These are phyloP conservation scores for Candida quercuum DNA, from an alignment of 805 yeast species.

Conservation along the genomic window DNA sequence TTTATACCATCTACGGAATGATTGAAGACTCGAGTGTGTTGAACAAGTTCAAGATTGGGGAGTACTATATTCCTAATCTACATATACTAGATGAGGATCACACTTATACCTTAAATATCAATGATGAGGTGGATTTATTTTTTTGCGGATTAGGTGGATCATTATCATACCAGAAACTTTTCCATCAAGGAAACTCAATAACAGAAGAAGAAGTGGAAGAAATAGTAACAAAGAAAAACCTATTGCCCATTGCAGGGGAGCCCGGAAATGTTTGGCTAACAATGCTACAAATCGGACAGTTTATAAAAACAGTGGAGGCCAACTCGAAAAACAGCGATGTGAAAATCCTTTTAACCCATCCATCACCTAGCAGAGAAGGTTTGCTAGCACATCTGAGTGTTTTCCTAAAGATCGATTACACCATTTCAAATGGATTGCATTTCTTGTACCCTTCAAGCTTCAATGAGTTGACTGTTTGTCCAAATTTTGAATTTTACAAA, in stretches of 20 bases:
- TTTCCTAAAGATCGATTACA: slow-evolving; percentile 63
- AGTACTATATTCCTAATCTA: slow-evolving; percentile 50
- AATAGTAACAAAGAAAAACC: slow-evolving; percentile 15
- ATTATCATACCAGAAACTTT: slow-evolving; percentile 57
- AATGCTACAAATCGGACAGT: slow-evolving; percentile 62
- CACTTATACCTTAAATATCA: slow-evolving; percentile 33
- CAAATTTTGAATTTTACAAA: slow-evolving; percentile 59
- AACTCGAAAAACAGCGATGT: slow-evolving; percentile 40
- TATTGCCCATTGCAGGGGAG: slow-evolving; percentile 51
- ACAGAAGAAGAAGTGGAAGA: slow-evolving; percentile 18
- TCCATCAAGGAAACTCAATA: slow-evolving; percentile 50
- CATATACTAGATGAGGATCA: slow-evolving; percentile 55
- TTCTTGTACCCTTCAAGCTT: slow-evolving; percentile 65
- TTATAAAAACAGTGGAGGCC: slow-evolving; percentile 43
- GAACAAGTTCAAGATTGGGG: slow-evolving; percentile 53
- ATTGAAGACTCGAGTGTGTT: slow-evolving; percentile 68
- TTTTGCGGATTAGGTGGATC: slow-evolving; percentile 73
- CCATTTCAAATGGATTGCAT: slow-evolving; percentile 68
- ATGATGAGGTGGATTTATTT: slow-evolving; percentile 40
- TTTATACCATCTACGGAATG: slow-evolving; percentile 74
- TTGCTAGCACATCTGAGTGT: slow-evolving; percentile 63
- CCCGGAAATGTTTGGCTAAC: slow-evolving; percentile 75
- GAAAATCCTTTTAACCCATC: slow-evolving; percentile 60
- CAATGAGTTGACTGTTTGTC: slow-evolving; percentile 60
- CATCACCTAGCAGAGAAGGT: slow-evolving; percentile 68